A percentile compares a stretch with the other conserved stretches of the same genome.
Evolutionary conservation across 2,329 filamentous ascomycete genomes (phyloP).

Genomic region (Didymella exigua): DNA sequence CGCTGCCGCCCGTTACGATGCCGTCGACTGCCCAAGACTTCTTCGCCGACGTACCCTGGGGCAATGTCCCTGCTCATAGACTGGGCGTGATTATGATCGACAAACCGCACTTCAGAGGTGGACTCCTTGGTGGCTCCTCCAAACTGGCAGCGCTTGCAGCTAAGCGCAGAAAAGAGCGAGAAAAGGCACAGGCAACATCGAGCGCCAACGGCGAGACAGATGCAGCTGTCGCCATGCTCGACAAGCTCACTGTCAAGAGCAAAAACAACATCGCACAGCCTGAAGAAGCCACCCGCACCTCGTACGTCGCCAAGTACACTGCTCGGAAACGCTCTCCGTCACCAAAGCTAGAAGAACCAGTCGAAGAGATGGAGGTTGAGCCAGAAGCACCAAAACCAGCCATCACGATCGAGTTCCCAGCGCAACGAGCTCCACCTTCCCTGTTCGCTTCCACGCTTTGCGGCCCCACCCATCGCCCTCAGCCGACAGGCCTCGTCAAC

Average conservation of each 20-base stretch:
- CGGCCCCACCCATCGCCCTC: conserved; percentile 31
- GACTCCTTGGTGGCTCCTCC: conserved; percentile 80
- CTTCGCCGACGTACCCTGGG: conserved; percentile 87
- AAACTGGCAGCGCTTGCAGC: conserved; percentile 91
- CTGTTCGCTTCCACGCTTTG: conserved; percentile 59
- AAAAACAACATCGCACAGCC: conserved; percentile 14
- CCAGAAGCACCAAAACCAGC: conserved; percentile 25
- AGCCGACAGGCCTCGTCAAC: conserved; percentile 1
- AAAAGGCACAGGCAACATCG: conserved; percentile 58
- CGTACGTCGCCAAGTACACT: conserved; percentile 31
- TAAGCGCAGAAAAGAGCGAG: conserved; percentile 81
- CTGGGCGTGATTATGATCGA: conserved; percentile 68
- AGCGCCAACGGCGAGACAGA: conserved; percentile 31
- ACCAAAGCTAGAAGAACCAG: conserved; percentile 27
- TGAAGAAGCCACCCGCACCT: conserved; percentile 11
- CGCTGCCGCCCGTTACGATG: conserved; percentile 43
- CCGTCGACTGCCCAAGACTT: conserved; percentile 58
- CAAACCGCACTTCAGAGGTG: conserved; percentile 63
- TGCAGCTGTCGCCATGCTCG: conserved; percentile 51
- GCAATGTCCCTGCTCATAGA: conserved; percentile 70
- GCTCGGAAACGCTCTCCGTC: conserved; percentile 37
- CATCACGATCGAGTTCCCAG: conserved; percentile 34
- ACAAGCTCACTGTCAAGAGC: conserved; percentile 48
- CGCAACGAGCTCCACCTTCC: conserved; percentile 56
- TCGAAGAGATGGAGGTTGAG: conserved; percentile 20